phyloP scores from a whole-genome alignment of 345 rosid genomes.

The Corchorus olitorius region DNA sequence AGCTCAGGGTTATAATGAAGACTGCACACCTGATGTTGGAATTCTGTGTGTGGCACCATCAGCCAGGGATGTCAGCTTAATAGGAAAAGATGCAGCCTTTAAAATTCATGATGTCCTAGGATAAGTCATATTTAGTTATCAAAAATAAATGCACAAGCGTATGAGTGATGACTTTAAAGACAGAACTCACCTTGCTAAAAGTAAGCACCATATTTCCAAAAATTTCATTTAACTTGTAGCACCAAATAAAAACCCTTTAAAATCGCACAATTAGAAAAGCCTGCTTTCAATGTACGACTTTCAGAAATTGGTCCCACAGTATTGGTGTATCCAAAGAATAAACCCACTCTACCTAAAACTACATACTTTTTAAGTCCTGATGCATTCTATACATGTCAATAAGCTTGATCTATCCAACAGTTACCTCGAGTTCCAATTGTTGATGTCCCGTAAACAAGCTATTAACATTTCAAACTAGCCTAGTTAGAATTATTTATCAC shows the following conservation, averaged over 20 bases:
- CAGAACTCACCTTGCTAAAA: background rate
- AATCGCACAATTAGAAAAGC: background rate
- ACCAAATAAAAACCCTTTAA: background rate
- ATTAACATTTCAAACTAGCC: background rate
- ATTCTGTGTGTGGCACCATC: no score
- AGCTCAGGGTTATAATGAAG: no score
- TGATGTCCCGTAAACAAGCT: background rate
- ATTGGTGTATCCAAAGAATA: background rate
- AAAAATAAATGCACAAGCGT: background rate
- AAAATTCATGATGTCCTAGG: background rate
- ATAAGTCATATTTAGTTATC: background rate
- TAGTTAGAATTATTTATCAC: background rate
- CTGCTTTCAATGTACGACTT: background rate
- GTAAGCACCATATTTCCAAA: background rate
- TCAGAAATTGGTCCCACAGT: background rate
- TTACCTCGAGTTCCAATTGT: background rate
- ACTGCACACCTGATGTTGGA: no score
- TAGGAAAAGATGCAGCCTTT: background rate
- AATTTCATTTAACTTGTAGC: background rate
- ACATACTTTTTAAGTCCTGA: background rate
- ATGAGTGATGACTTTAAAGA: background rate
- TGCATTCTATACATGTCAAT: background rate
- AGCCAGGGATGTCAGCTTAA: background rate
- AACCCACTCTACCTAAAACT: background rate
- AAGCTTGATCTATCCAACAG: background rate